A percentile compares a stretch with the other conserved stretches of the same genome.
phyloP scores from a whole-genome alignment of 495 filamentous ascomycete genomes.

The Podospora bellae-mahoneyi region DNA sequence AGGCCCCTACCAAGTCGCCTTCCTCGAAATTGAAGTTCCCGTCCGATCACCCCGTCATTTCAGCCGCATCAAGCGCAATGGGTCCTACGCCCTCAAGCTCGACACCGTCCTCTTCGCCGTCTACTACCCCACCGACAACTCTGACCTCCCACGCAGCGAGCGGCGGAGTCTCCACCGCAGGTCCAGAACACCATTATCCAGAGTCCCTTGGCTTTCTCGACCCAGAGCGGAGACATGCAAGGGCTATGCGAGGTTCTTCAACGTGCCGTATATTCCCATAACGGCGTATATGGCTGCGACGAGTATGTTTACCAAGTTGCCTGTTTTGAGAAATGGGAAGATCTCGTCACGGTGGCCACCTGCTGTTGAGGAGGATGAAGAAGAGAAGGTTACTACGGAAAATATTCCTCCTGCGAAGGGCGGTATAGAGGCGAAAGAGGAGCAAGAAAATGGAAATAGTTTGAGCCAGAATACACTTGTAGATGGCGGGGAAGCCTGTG shows the following conservation, averaged over 20 bases:
- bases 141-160: constrained; percentile 23
- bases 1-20: constrained; percentile 62
- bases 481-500: constrained; percentile 1
- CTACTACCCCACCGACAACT: constrained; percentile 58
- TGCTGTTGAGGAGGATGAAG: constrained; percentile 5
- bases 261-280: constrained; percentile 38
- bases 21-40: constrained; percentile 63
- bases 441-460: not conserved
- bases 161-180: not conserved
- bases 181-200: constrained; percentile 28
- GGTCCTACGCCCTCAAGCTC: constrained; percentile 41
- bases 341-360: constrained; percentile 31
- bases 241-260: constrained; percentile 54
- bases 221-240: constrained; percentile 47
- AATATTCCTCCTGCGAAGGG: constrained; percentile 1
- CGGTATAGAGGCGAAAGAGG: not conserved
- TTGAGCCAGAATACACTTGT: constrained; percentile 7
- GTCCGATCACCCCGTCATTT: constrained; percentile 42
- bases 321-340: constrained; percentile 52
- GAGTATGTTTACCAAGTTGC: constrained; percentile 56
- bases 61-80: constrained; percentile 42
- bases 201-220: constrained; percentile 53
- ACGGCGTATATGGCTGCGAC: constrained; percentile 48
- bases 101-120: constrained; percentile 63
- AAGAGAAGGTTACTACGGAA: constrained; percentile 31